Evolutionary conservation across 169 alveolate genomes (phyloP).

Genomic region (Plasmodium cynomolgi): DNA sequence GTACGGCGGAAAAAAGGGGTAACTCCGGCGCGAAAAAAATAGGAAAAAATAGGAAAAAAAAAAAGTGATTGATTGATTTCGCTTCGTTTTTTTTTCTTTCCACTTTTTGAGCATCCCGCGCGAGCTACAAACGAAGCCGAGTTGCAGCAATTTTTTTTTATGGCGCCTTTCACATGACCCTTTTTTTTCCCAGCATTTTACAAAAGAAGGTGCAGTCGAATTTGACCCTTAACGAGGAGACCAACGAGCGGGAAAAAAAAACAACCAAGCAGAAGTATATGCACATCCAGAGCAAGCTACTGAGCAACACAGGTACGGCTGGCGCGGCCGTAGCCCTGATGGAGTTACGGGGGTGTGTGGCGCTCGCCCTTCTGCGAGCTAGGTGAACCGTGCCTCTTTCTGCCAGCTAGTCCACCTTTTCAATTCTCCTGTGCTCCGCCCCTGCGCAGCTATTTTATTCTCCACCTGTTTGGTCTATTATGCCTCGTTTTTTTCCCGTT

Average conservation of each 20-base stretch:
- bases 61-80: background rate
- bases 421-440: background rate
- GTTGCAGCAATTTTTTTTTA: background rate
- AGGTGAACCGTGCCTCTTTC: background rate
- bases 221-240: conserved; percentile 34
- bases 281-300: conserved; percentile 68
- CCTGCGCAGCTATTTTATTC: background rate
- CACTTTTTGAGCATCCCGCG: background rate
- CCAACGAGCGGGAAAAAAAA: conserved; percentile 25
- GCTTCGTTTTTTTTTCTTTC: background rate
- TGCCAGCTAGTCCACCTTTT: background rate
- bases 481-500: background rate
- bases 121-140: background rate
- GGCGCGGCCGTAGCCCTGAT: background rate
- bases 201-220: conserved; percentile 64
- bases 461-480: background rate
- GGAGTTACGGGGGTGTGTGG: background rate
- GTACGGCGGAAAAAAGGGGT: conserved; percentile 7
- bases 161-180: background rate
- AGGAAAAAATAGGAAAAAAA: background rate
- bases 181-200: conserved; percentile 26
- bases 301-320: conserved; percentile 62
- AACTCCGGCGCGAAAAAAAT: background rate
- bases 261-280: conserved; percentile 39
- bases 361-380: background rate